Percentiles rank a stretch among this genome's conserved stretches.
phyloP scores from a whole-genome alignment of 2,329 filamentous ascomycete genomes.

The Aspergillus costaricaensis region DNA sequence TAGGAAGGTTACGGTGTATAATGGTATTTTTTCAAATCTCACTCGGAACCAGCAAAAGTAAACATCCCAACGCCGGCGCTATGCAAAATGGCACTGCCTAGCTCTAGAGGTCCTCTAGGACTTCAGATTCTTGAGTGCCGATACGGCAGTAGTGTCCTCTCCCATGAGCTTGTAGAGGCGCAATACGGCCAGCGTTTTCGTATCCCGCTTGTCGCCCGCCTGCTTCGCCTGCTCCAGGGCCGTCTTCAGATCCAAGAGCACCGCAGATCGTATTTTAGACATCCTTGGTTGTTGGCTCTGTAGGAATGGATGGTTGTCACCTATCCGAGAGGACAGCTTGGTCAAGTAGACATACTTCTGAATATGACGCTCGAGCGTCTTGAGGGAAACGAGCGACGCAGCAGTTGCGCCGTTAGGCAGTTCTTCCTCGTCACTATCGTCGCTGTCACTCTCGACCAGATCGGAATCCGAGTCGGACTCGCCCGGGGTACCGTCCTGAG shows the following conservation, averaged over 20 bases:
- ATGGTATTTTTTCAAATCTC: constrained; percentile 38
- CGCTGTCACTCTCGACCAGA: constrained; percentile 30
- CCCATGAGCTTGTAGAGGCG: constrained; percentile 64
- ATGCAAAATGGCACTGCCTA: constrained; percentile 29
- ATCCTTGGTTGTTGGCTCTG: constrained; percentile 58
- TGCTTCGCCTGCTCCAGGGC: constrained; percentile 60
- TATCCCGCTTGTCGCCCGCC: constrained; percentile 36
- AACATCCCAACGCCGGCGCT: constrained; percentile 47
- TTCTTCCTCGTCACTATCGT: constrained; percentile 35
- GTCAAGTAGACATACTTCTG: constrained; percentile 60
- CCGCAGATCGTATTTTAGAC: constrained; percentile 59
- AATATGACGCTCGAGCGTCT: constrained; percentile 57
- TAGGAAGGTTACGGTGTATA: constrained; percentile 45
- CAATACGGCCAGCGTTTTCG: constrained; percentile 56
- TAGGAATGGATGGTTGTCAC: constrained; percentile 64
- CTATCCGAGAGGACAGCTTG: constrained; percentile 53
- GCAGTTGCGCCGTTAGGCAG: constrained; percentile 41
- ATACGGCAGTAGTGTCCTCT: constrained; percentile 61
- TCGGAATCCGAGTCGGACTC: constrained; percentile 39
- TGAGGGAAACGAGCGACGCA: constrained; percentile 37
- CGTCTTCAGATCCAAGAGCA: constrained; percentile 66
- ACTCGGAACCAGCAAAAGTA: constrained; percentile 16
- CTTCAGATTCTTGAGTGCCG: constrained; percentile 53
- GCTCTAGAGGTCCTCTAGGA: neutral
- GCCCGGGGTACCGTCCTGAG: constrained; percentile 18